Base-by-base conservation (phyloP, 2,329 filamentous ascomycete genomes). In the Harringtonia lauricola region DNA sequence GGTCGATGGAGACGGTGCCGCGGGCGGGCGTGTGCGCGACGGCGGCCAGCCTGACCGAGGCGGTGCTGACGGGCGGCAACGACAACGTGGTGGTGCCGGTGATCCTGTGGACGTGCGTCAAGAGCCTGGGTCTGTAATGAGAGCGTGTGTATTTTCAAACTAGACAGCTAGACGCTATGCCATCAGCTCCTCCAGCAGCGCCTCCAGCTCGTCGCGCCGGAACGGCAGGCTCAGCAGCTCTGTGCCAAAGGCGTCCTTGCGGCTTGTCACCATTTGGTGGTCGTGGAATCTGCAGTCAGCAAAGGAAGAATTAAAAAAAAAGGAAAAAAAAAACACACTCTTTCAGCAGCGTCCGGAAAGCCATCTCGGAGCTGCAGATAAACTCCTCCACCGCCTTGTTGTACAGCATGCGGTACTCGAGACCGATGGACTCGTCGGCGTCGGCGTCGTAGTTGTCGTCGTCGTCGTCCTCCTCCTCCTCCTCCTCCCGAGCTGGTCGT, bases 31-130 rank as follows among this genome's bases (percentile, higher is more conserved):
- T 85, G 39, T 94, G 88, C 51, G 88, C 85, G 8, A 72, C 74
- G 35, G 76, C 88, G 46, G 86, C 89, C 24, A 95, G 89, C 62
- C 71, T 95, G 53, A 94, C 92, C 42, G 92, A 98, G 66, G 89
- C 92, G 22, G 90, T 95, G 38, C 66, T 98, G 50, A 96, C 92
- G 14, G 92, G 92, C 2, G 92, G 90, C 26, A 98, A 98, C 62
- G 92, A 98, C 70, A 98, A 98, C 68, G 92, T 98, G 17, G 82
- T 96, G 50, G 90, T 96, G 50, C 92, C 92, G 4, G 79, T 98
- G 45, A 80, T 94, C 41, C 65, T 98, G 48, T 98, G 92, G 92
- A 75, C 89, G 47, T 80, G 94, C 55, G 88, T 95, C 33, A 84
- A 90, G 63, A 86, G 86, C 18, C 62, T 90, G 47, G 73, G 73